phyloP scores from a whole-genome alignment of 345 rosid genomes.

The Geranium rotundifolium region DNA sequence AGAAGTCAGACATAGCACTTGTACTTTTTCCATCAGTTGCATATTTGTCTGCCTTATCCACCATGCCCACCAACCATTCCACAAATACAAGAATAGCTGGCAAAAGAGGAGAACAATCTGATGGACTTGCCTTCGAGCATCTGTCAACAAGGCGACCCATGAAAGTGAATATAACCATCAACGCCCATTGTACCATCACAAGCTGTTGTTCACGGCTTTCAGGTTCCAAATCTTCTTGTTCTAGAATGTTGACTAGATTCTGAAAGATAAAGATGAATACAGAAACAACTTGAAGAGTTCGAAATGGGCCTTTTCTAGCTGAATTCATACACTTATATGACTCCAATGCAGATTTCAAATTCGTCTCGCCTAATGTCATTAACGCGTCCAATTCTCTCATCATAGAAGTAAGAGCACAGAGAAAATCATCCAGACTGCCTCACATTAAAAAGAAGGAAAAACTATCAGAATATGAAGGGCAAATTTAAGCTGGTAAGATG shows the following conservation, averaged over 20 bases:
- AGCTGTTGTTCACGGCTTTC: conserved; percentile 15
- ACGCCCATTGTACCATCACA: conserved; percentile 25
- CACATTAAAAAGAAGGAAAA: conserved; percentile 3
- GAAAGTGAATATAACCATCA: conserved; percentile 37
- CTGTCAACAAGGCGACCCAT: conserved; percentile 64
- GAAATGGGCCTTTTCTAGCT: conserved; percentile 57
- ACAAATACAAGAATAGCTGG: conserved; percentile 64
- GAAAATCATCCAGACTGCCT: conserved; percentile 60
- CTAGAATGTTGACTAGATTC: conserved; percentile 19
- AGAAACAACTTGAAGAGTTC: conserved; percentile 55
- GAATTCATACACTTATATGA: conserved; percentile 52
- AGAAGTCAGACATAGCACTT: conserved; percentile 49
- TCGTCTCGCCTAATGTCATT: conserved; percentile 40
- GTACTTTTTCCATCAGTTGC: conserved; percentile 37
- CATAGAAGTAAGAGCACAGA: conserved; percentile 48
- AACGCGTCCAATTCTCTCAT: conserved; percentile 44
- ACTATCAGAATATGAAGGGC: conserved; percentile 10
- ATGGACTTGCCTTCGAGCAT: conserved; percentile 35
- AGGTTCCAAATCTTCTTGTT: conserved; percentile 15
- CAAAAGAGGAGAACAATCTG: conserved; percentile 47
- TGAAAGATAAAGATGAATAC: conserved; percentile 53
- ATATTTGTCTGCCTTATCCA: conserved; percentile 30
- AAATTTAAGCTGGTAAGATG: background rate
- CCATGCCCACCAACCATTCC: conserved; percentile 49
- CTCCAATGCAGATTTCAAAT: conserved; percentile 36